Base-by-base conservation (phyloP, 371 early-diverging fungal species). In the Saksenaea vasiformis region DNA sequence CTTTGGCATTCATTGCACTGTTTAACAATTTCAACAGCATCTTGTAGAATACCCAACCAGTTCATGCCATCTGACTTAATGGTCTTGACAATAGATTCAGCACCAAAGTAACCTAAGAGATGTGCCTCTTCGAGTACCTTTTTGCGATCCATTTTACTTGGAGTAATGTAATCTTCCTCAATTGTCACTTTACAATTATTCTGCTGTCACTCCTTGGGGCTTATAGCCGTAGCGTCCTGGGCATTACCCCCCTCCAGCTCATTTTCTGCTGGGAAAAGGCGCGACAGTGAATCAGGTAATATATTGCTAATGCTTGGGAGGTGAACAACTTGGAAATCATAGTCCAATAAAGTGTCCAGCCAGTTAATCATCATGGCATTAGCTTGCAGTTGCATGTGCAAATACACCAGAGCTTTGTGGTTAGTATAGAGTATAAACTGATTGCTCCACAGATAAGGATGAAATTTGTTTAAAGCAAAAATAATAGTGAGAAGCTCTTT, bases 131-230 rank as follows among this genome's bases (percentile, higher is more conserved):
- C 37, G 3, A 71, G 19, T 2, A 71, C 22, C 9, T 66, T 26
- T 51, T 60, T 4, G 13, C 66, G 17, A 51, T 67, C 62, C 1
- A 39, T 1, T 22, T 59, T 61, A 2, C 56, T 56, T 61, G 54
- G 1, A 60, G 62, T 26, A n/a, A 11, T 24, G 24, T 5, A 44
- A 24, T 19, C 24, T 3, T 56, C 38, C 9, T 14, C 38, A 70
- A 51, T 5, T 67, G 43, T n/a, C 39, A 3, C 38, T 70, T 70
- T 2, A 65, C 74, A 55, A 70, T 70, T 58, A 70, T 70, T 15
- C 54, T 67, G 7, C 74, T 70, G 43, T 70, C 70, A 58, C 70
- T 70, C 0, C 74, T n/a, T n/a, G n/a, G n/a, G n/a, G n/a, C n/a
- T n/a, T n/a, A n/a, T n/a, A n/a, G n/a, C n/a, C n/a, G n/a, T n/a